A percentile compares a stretch with the other conserved stretches of the same genome.
Conservation (phyloP, 306 rosid genomes). For the Quercus dentata region DNA sequence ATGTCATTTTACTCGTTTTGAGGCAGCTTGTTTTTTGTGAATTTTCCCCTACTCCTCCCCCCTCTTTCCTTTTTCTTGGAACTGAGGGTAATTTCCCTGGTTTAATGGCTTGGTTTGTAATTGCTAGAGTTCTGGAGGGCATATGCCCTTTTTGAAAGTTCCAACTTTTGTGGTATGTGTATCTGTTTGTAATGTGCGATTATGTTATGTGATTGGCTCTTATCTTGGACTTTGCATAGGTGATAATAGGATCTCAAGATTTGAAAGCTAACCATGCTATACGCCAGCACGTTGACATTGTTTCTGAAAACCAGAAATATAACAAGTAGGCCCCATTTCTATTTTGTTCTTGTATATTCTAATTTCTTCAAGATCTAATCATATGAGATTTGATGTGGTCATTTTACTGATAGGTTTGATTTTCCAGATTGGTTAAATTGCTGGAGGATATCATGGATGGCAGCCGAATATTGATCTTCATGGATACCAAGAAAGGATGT, state of each 20-base stretch:
- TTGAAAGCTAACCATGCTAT: slow-evolving; percentile 95
- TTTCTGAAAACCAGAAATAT: slow-evolving; percentile 95
- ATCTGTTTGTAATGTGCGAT: background rate
- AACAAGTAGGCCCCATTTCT: slow-evolving; percentile 60
- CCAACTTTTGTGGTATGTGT: background rate
- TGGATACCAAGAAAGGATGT: slow-evolving; percentile 99
- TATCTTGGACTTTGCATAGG: slow-evolving; percentile 50
- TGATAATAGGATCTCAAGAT: slow-evolving; percentile 80
- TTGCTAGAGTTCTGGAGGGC: background rate
- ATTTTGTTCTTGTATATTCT: slow-evolving; percentile 9
- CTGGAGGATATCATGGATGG: slow-evolving; percentile 99
- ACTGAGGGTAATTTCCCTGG: background rate
- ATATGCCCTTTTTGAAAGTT: background rate
- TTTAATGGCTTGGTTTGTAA: background rate
- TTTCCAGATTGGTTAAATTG: slow-evolving; percentile 82
- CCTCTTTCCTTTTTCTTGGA: background rate
- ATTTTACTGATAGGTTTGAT: slow-evolving; percentile 22
- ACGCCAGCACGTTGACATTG: slow-evolving; percentile 86
- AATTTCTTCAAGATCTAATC: slow-evolving; percentile 9
- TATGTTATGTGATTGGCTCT: background rate
- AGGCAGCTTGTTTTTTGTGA: slow-evolving; percentile 3
- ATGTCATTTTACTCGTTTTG: background rate
- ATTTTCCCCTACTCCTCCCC: background rate
- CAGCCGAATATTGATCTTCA: slow-evolving; percentile 89
- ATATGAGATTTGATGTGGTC: background rate